phyloP scores from a whole-genome alignment of 2,329 filamentous ascomycete species.

The Exophiala viscosa region DNA sequence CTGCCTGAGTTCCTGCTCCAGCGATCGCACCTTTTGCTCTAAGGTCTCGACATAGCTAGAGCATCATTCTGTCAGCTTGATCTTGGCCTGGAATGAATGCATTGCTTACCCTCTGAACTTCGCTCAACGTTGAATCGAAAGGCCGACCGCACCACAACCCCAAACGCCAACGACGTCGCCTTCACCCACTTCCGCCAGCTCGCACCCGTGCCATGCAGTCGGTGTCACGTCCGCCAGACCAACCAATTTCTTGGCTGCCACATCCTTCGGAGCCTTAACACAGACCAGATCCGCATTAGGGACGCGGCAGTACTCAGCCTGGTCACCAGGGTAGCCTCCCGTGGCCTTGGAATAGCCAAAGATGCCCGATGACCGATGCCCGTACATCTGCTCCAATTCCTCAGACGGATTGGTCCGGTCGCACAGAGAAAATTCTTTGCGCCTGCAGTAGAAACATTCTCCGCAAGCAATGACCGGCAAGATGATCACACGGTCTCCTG shows the following conservation, averaged over 20 bases:
- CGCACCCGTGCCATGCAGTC: slow-evolving; percentile 35
- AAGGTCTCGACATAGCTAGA: slow-evolving; percentile 1
- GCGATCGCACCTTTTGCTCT: neutral
- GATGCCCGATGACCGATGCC: slow-evolving; percentile 33
- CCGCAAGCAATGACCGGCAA: slow-evolving; percentile 34
- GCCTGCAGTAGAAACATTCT: slow-evolving; percentile 32
- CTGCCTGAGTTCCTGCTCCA: slow-evolving; percentile 15
- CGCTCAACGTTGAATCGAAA: slow-evolving; percentile 32
- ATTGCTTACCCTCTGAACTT: slow-evolving; percentile 15
- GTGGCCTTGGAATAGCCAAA: slow-evolving; percentile 34
- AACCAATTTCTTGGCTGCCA: slow-evolving; percentile 32
- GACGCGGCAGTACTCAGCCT: slow-evolving; percentile 37
- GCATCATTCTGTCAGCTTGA: neutral
- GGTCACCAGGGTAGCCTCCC: slow-evolving; percentile 36
- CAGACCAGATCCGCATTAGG: slow-evolving; percentile 35
- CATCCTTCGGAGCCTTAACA: slow-evolving; percentile 29
- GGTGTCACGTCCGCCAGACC: slow-evolving; percentile 33
- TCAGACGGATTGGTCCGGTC: slow-evolving; percentile 32
- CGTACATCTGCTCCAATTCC: slow-evolving; percentile 31
- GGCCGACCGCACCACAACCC: slow-evolving; percentile 34
- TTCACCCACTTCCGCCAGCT: slow-evolving; percentile 32
- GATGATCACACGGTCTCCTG: slow-evolving; percentile 33
- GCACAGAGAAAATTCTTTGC: slow-evolving; percentile 33
- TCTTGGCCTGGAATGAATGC: neutral
- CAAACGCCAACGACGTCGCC: slow-evolving; percentile 34